Base-by-base conservation (phyloP, 2,329 filamentous ascomycete genomes). In the Venturia oleaginea region DNA sequence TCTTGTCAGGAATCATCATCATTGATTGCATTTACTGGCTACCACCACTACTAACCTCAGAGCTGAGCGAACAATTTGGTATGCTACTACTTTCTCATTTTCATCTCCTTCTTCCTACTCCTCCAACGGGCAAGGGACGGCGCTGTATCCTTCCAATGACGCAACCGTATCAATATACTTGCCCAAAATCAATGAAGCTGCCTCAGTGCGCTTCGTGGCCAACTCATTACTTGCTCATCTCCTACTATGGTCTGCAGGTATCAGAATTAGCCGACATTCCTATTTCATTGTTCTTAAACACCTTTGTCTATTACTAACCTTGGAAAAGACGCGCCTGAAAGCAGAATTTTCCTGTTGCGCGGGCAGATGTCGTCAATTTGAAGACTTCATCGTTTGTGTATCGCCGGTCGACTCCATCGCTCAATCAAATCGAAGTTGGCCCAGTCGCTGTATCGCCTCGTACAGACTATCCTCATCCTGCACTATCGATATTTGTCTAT, bases 151-250 rank as follows among this genome's bases (percentile, higher is more conserved):
- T 55, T 64, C 19, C 46, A 55, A 63, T 66, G 54, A 61, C 51
- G 62, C 65, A 66, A 64, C 65, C 65, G 65, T 66, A 66, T 66
- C 65, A 64, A 66, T 43, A 30, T 27, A 22, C 51, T 57, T 63
- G 65, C 40, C 62, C 65, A 46, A 64, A 57, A 64, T 38, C 19
- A 24, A 60, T 37, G 19, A 43, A 42, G 59, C 34, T 60, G 59
- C 59, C 59, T 60, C 59, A 60, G 59, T n/a, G 59, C 59, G 59
- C 59, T 60, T 43, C 40, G 34, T 60, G 59, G 59, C 40, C 40
- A 40, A 40, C 34, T 60, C 40, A 60, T 40, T 60, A 27, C 59
- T 42, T 60, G 59, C 59, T 32, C 8, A 40, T 43, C 59, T 60
- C 24, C n/a, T 42, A 32, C 59, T 60, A 37, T 60, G 59, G n/a